These are phyloP conservation scores for Psilocybe cubensis DNA, from an alignment of 768 basidiomycete genomes.

Conservation along the genomic window DNA sequence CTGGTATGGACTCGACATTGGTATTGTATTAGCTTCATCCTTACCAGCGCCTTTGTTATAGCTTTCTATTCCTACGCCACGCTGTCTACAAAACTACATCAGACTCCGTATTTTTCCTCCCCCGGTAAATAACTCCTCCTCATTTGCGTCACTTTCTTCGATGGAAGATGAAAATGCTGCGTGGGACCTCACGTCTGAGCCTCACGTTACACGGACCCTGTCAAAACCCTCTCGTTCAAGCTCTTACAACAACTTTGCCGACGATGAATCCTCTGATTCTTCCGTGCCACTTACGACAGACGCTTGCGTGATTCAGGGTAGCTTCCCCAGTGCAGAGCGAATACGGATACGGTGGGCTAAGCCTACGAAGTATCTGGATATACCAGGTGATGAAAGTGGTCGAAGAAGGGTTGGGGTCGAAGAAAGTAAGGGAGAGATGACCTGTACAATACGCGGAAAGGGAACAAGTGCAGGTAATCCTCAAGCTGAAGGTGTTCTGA, in stretches of 20 bases:
- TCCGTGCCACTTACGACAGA: conserved; percentile 57
- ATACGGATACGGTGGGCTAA: conserved; percentile 81
- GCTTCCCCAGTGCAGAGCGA: conserved; percentile 77
- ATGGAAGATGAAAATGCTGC: conserved; percentile 67
- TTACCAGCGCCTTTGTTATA: conserved; percentile 28
- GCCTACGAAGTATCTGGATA: conserved; percentile 52
- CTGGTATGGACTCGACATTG: conserved; percentile 51
- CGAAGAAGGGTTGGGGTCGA: conserved; percentile 72
- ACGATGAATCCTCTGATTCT: conserved; percentile 83
- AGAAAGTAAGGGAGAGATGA: conserved; percentile 70
- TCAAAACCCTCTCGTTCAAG: conserved; percentile 54
- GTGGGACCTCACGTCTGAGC: conserved; percentile 82
- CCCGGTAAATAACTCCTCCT: conserved; percentile 50
- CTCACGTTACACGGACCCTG: conserved; percentile 64
- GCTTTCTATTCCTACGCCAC: conserved; percentile 79
- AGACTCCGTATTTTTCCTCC: conserved; percentile 74
- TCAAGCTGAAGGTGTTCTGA: conserved; percentile 55
- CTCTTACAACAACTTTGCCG: conserved; percentile 74
- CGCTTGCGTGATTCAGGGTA: conserved; percentile 71
- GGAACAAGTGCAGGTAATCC: conserved; percentile 37
- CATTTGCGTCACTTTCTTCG: conserved; percentile 77
- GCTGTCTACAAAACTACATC: conserved; percentile 78
- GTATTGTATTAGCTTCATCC: background rate
- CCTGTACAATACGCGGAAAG: conserved; percentile 59
- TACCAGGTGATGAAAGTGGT: conserved; percentile 50